phyloP scores from a whole-genome alignment of 345 rosid species.

The Luvunga scandens region DNA sequence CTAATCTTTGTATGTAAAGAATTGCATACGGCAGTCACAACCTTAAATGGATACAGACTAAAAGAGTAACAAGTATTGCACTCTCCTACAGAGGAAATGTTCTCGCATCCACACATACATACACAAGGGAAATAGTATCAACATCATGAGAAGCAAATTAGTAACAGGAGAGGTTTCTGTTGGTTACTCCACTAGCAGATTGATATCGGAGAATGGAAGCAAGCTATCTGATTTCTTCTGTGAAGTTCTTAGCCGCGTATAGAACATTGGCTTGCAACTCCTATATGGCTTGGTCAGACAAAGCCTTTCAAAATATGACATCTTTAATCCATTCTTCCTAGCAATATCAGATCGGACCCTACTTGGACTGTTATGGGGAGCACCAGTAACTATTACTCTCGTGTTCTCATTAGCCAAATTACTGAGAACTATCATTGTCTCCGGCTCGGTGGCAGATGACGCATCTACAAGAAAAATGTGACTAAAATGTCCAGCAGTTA shows the following conservation, averaged over 20 bases:
- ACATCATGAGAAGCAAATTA: background rate
- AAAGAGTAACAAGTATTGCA: background rate
- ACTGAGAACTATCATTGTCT: conserved; percentile 32
- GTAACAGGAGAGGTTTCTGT: background rate
- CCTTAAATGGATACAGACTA: background rate
- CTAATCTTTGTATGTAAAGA: background rate
- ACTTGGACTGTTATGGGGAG: conserved; percentile 13
- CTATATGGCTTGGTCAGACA: background rate
- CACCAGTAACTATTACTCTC: conserved; percentile 29
- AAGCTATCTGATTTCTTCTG: background rate
- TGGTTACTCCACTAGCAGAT: background rate
- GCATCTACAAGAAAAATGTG: conserved; percentile 34
- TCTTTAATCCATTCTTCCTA: conserved; percentile 23
- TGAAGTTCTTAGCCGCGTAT: background rate
- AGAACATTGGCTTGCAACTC: background rate
- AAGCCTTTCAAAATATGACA: conserved; percentile 38
- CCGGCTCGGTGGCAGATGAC: conserved; percentile 32
- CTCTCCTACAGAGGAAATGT: background rate
- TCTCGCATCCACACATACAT: background rate
- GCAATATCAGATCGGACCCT: conserved; percentile 36
- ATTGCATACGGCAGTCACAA: background rate
- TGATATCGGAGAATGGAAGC: too few species aligned
- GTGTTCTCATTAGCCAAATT: conserved; percentile 29
- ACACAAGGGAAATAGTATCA: background rate
- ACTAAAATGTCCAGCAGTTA: conserved; percentile 32